Evolutionary conservation across 2,329 filamentous ascomycete genomes (phyloP).

Genomic region (Clonostachys byssicola): DNA sequence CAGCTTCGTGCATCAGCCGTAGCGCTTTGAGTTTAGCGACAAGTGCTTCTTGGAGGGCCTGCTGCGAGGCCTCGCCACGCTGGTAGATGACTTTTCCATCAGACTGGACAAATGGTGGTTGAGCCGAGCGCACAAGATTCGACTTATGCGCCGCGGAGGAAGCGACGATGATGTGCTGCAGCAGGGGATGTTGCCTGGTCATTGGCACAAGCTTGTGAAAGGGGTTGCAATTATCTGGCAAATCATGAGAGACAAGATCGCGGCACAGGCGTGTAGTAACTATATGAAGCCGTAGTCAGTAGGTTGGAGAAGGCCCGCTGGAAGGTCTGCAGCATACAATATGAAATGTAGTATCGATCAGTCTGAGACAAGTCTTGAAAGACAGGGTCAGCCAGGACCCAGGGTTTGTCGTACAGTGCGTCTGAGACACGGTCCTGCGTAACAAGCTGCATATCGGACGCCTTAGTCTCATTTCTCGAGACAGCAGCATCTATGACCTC

Average conservation of each 20-base stretch:
- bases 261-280: constrained; percentile 45
- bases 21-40: constrained; percentile 40
- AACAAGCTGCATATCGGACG: constrained; percentile 17
- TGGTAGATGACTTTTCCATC: constrained; percentile 2
- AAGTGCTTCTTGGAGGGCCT: constrained; percentile 35
- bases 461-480: not conserved
- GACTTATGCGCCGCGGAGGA: constrained; percentile 43
- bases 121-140: constrained; percentile 27
- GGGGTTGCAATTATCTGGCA: constrained; percentile 33
- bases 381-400: constrained; percentile 35
- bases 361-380: constrained; percentile 50
- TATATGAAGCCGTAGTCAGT: constrained; percentile 15
- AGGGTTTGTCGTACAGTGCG: constrained; percentile 12
- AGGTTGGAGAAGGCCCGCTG: not conserved
- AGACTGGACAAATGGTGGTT: constrained; percentile 10
- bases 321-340: constrained; percentile 23
- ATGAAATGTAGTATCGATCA: constrained; percentile 33
- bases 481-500: too few species aligned
- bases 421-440: not conserved
- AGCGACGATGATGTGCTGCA: constrained; percentile 42
- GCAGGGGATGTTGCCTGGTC: constrained; percentile 30
- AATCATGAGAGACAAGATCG: constrained; percentile 44
- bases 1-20: constrained; percentile 29
- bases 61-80: constrained; percentile 11
- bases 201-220: constrained; percentile 39